Conservation (phyloP, 495 filamentous ascomycete species). For the Letharia columbiana region DNA sequence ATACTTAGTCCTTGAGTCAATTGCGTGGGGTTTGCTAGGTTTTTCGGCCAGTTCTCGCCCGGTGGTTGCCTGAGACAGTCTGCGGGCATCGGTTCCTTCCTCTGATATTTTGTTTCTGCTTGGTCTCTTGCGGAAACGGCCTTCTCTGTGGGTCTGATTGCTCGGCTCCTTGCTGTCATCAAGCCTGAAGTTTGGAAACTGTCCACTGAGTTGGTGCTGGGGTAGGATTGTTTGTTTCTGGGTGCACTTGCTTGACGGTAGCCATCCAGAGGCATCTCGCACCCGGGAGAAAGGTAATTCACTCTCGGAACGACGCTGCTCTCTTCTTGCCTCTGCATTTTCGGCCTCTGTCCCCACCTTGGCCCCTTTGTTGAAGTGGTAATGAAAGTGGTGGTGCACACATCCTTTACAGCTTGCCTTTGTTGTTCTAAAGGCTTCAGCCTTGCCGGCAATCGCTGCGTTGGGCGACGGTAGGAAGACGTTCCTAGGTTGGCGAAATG, state of each 20-base stretch:
- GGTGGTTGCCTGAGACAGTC: neutral
- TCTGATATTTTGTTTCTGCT: neutral
- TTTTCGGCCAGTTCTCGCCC: neutral
- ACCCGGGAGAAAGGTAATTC: constrained; percentile 1
- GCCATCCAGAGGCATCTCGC: neutral
- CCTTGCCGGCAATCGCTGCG: constrained; percentile 18
- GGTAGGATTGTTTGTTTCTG: constrained; percentile 4
- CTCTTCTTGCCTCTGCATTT: constrained; percentile 14
- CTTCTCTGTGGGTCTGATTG: neutral
- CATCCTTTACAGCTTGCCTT: constrained; percentile 26
- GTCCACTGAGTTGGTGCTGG: constrained; percentile 4
- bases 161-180: neutral
- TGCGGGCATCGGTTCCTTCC: neutral
- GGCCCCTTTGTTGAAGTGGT: constrained; percentile 15
- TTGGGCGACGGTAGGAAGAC: constrained; percentile 22
- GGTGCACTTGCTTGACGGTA: neutral
- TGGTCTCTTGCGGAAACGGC: neutral
- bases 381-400: constrained; percentile 39
- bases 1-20: neutral
- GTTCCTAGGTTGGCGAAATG: constrained; percentile 28
- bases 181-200: neutral
- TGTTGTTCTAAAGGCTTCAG: constrained; percentile 27
- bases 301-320: constrained; percentile 16
- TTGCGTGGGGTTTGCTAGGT: neutral
- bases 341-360: constrained; percentile 8